phyloP scores from a whole-genome alignment of 2,329 filamentous ascomycete genomes.

The Paramyrothecium sp. region DNA sequence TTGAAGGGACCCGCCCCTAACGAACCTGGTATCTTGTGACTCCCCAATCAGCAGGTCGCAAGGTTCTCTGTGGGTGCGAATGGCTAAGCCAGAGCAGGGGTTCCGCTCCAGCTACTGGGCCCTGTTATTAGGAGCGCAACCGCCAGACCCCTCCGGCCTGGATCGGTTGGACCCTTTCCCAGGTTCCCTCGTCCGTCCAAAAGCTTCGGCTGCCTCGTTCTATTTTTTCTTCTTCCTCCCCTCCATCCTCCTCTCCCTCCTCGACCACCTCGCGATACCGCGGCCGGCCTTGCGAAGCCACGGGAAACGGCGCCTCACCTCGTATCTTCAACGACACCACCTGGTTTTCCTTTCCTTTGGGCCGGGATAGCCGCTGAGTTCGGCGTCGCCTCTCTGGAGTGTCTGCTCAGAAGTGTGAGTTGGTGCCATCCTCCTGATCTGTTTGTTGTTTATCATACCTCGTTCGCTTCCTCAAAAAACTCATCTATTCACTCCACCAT shows the following conservation, averaged over 20 bases:
- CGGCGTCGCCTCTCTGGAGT: too few species aligned
- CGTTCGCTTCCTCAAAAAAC: neutral
- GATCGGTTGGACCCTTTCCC: conserved; percentile 2
- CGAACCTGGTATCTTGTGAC: conserved; percentile 1
- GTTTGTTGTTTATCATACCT: neutral
- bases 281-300: neutral
- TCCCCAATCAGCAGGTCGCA: conserved; percentile 3
- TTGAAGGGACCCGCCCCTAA: neutral
- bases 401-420: neutral
- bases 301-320: neutral
- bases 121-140: conserved; percentile 3
- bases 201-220: neutral
- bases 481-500: neutral
- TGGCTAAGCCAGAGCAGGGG: neutral
- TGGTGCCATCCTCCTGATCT: neutral
- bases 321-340: neutral
- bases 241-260: neutral
- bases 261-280: neutral
- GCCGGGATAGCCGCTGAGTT: neutral
- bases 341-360: neutral
- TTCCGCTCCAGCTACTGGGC: neutral
- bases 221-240: conserved; percentile 1
- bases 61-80: neutral
- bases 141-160: conserved; percentile 2
- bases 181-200: neutral